Conservation (phyloP, 257 asterid genomes). For the Capsicum baccatum region DNA sequence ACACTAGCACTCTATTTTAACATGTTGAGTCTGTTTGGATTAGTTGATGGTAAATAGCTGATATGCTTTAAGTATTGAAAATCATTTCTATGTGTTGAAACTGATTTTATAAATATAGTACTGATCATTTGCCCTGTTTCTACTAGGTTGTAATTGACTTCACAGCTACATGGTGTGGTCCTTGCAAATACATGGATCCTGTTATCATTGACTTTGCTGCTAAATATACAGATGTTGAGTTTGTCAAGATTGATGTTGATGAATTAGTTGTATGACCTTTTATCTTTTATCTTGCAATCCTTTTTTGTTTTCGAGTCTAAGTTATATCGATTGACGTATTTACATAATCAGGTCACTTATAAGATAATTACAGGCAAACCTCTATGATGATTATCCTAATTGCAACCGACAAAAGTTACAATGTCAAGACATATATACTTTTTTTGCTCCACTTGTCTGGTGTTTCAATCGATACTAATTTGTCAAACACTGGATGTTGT, state of each 20-base stretch:
- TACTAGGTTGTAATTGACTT: conserved; percentile 46
- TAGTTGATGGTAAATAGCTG: too few species aligned
- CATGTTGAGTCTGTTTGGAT: too few species aligned
- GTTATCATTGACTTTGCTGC: conserved; percentile 35
- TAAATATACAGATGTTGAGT: conserved; percentile 41
- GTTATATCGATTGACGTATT: too few species aligned
- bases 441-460: neutral
- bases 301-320: neutral
- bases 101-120: neutral
- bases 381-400: neutral
- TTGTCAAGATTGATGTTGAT: conserved; percentile 53
- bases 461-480: neutral
- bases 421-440: too few species aligned
- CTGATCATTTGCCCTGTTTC: neutral
- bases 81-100: too few species aligned
- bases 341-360: too few species aligned
- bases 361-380: too few species aligned
- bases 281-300: neutral
- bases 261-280: conserved; percentile 29
- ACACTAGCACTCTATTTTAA: too few species aligned
- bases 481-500: neutral
- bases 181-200: conserved; percentile 49
- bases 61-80: too few species aligned
- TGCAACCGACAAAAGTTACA: too few species aligned
- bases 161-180: conserved; percentile 52